phyloP scores from a whole-genome alignment of 306 rosid genomes.

The Oxytropis ochrocephala region DNA sequence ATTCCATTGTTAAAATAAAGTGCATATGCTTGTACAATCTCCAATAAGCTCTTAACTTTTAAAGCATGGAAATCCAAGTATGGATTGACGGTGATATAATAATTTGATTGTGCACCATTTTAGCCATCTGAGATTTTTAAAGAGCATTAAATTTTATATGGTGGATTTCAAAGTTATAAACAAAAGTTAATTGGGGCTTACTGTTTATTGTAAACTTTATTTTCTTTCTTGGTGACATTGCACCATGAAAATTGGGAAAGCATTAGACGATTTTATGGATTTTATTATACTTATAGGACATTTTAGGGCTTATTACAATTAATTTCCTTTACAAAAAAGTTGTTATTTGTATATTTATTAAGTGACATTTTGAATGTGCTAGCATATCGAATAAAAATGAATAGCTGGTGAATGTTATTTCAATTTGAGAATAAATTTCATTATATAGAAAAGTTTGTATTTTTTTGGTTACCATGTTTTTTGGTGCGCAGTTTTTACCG shows the following conservation, averaged over 20 bases:
- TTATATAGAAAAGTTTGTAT: not conserved
- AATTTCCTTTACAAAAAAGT: not conserved
- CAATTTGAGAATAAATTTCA: no score
- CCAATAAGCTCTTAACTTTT: constrained; percentile 22
- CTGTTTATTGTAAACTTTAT: constrained; percentile 16
- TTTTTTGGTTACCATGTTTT: no score
- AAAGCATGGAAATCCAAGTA: constrained; percentile 18
- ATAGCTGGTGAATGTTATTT: no score
- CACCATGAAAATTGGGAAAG: not conserved
- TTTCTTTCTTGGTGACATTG: constrained; percentile 17
- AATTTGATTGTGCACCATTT: constrained; percentile 22
- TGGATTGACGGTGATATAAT: constrained; percentile 26
- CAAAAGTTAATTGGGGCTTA: constrained; percentile 10
- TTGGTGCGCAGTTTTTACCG: no score
- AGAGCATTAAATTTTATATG: constrained; percentile 13
- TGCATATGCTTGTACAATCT: constrained; percentile 29
- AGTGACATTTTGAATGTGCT: not conserved
- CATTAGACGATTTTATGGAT: constrained; percentile 8
- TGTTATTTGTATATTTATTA: not conserved
- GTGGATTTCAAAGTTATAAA: constrained; percentile 13
- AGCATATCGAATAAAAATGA: not conserved
- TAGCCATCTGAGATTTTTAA: constrained; percentile 3
- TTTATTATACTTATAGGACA: not conserved
- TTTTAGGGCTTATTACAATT: not conserved
- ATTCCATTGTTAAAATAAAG: constrained; percentile 27